Evolutionary conservation across 352 stramenopile species (phyloP).

Genomic region (Globisporangium barbulae): DNA sequence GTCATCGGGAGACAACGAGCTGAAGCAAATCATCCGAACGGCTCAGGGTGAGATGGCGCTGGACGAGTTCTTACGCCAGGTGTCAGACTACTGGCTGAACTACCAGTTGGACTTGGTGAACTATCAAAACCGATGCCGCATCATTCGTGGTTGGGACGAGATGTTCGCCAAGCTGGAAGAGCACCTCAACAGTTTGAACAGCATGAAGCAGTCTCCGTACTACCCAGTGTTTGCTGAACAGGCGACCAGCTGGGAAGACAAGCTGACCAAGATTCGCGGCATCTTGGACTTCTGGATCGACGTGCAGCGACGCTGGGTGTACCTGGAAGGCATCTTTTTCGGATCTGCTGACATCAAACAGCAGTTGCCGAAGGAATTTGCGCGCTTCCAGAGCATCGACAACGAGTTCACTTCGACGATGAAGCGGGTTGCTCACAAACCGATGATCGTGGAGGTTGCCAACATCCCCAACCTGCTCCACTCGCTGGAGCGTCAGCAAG

Average conservation of each 20-base stretch:
- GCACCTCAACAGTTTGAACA: constrained; percentile 96
- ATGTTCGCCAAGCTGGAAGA: constrained; percentile 99
- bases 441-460: constrained; percentile 94
- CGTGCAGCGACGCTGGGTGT: constrained; percentile 99
- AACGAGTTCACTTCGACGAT: constrained; percentile 98
- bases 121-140: constrained; percentile 93
- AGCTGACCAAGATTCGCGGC: constrained; percentile 94
- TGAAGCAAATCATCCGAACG: constrained; percentile 96
- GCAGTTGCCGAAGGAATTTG: constrained; percentile 97
- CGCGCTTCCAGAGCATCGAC: constrained; percentile 98
- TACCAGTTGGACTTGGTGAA: constrained; percentile 92
- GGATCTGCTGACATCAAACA: constrained; percentile 98
- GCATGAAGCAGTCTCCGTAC: constrained; percentile 99
- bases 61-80: constrained; percentile 97
- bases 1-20: constrained; percentile 90
- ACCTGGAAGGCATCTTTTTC: constrained; percentile 99
- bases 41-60: constrained; percentile 99
- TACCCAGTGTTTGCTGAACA: constrained; percentile 98
- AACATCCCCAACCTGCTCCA: constrained; percentile 90
- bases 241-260: constrained; percentile 97
- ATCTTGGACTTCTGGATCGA: constrained; percentile 99
- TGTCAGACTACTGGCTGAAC: constrained; percentile 88
- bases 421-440: constrained; percentile 95
- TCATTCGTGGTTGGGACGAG: constrained; percentile 99
- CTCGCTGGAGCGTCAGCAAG: constrained; percentile 92